Evolutionary conservation across 768 basidiomycete species (phyloP).

Genomic region (Xanthoconium purpureum): DNA sequence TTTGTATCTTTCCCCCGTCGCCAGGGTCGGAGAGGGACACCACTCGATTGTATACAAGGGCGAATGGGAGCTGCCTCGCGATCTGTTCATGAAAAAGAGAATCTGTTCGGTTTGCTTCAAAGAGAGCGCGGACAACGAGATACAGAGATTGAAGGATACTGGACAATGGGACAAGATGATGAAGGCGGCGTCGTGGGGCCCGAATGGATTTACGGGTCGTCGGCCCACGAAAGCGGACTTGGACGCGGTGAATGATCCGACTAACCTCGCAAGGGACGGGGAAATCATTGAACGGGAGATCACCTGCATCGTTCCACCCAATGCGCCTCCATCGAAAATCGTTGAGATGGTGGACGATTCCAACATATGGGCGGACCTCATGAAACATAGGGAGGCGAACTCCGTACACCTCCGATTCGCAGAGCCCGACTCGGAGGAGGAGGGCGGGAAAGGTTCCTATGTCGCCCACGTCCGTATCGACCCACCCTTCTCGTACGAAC

Average conservation of each 20-base stretch:
- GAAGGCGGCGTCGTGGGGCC: slow-evolving; percentile 7
- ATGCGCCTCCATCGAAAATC: background rate
- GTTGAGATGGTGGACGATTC: background rate
- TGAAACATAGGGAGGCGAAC: background rate
- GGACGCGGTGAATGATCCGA: background rate
- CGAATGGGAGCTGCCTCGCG: slow-evolving; percentile 51
- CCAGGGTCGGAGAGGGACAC: slow-evolving; percentile 42
- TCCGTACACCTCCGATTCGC: background rate
- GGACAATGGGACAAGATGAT: slow-evolving; percentile 24
- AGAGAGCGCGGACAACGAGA: slow-evolving; percentile 27
- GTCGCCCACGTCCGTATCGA: slow-evolving; percentile 10
- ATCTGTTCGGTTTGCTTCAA: slow-evolving; percentile 41
- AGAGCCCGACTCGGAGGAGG: background rate
- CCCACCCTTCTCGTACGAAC: slow-evolving; percentile 14
- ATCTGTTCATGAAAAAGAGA: slow-evolving; percentile 32
- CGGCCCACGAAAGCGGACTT: background rate
- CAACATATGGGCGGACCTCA: background rate
- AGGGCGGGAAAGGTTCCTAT: background rate
- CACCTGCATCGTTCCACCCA: slow-evolving; percentile 3
- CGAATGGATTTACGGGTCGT: slow-evolving; percentile 2
- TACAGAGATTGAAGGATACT: slow-evolving; percentile 19
- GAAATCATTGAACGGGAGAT: slow-evolving; percentile 21
- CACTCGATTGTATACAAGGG: slow-evolving; percentile 53
- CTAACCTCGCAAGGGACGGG: background rate
- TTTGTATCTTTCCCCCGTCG: slow-evolving; percentile 43